These are phyloP conservation scores for Saccharomycopsis hybrid DNA, from an alignment of 1,139 yeast species.

Conservation along the genomic window DNA sequence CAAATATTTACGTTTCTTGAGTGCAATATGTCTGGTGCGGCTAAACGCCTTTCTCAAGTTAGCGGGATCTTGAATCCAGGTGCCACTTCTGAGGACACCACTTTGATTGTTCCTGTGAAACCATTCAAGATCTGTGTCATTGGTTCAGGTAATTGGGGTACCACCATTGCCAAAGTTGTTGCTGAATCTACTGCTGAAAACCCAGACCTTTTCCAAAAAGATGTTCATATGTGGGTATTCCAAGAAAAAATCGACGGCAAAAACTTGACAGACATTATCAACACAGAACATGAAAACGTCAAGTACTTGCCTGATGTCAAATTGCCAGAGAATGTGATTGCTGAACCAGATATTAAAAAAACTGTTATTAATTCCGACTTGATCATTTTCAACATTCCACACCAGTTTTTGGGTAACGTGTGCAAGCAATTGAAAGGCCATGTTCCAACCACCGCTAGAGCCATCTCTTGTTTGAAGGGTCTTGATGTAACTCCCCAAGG, in stretches of 20 bases:
- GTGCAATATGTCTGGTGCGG: no score
- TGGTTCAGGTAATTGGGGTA: slow-evolving; percentile 90
- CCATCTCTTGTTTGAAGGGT: slow-evolving; percentile 91
- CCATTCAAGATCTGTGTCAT: slow-evolving; percentile 56
- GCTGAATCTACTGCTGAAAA: slow-evolving; percentile 76
- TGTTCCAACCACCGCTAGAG: slow-evolving; percentile 62
- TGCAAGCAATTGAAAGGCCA: slow-evolving; percentile 71
- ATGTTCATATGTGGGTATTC: slow-evolving; percentile 92
- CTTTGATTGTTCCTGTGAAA: slow-evolving; percentile 24
- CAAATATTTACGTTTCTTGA: no score
- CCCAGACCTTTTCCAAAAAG: slow-evolving; percentile 56
- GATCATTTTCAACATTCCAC: slow-evolving; percentile 86
- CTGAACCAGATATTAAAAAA: slow-evolving; percentile 73
- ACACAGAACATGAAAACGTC: slow-evolving; percentile 81
- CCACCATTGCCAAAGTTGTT: slow-evolving; percentile 88
- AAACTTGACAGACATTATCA: slow-evolving; percentile 81
- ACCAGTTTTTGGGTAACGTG: slow-evolving; percentile 76
- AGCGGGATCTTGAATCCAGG: slow-evolving; percentile 16
- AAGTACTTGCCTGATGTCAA: slow-evolving; percentile 77
- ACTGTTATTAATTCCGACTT: slow-evolving; percentile 76
- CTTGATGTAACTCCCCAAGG: slow-evolving; percentile 77
- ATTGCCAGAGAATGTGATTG: slow-evolving; percentile 74
- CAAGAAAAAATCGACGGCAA: slow-evolving; percentile 69
- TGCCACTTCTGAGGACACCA: slow-evolving; percentile 20
- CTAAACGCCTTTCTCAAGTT: slow-evolving; percentile 23